These are phyloP conservation scores for Zygoascus flipseniorum DNA, from an alignment of 805 yeast genomes.

Conservation along the genomic window DNA sequence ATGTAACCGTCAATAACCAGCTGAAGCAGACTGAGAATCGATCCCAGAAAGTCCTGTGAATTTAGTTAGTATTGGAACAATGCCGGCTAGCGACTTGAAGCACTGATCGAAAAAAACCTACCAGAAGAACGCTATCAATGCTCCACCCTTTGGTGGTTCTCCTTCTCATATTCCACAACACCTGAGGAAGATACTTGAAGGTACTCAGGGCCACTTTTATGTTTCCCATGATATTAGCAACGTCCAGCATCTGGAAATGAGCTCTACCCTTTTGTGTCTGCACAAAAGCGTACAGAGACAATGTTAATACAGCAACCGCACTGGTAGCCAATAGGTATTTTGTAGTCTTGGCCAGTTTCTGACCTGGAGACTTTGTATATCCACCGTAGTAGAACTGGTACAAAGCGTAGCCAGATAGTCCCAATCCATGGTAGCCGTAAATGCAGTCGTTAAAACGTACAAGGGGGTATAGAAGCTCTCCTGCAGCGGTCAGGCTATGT, in stretches of 20 bases:
- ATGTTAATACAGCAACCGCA: constrained; percentile 12
- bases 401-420: constrained; percentile 28
- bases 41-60: constrained; percentile 34
- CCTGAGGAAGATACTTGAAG: constrained; percentile 43
- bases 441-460: constrained; percentile 37
- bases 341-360: constrained; percentile 21
- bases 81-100: background rate
- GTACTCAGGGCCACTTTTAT: constrained; percentile 38
- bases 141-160: constrained; percentile 41
- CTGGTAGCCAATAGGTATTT: constrained; percentile 19
- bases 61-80: background rate
- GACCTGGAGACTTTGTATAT: constrained; percentile 27
- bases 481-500: constrained; percentile 16
- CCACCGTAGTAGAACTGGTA: constrained; percentile 32
- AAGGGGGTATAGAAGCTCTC: constrained; percentile 29
- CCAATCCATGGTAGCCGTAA: constrained; percentile 38
- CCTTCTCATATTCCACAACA: constrained; percentile 34
- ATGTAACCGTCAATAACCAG: constrained; percentile 34
- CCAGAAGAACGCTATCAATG: constrained; percentile 29
- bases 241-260: constrained; percentile 26
- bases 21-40: constrained; percentile 33
- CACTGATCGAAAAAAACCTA: too few species aligned
- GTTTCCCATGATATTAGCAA: constrained; percentile 36
- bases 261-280: constrained; percentile 4
- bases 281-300: constrained; percentile 21